Evolutionary conservation across 176 grass and related monocot genomes (phyloP).

Genomic region (Phoenix roebelenii): DNA sequence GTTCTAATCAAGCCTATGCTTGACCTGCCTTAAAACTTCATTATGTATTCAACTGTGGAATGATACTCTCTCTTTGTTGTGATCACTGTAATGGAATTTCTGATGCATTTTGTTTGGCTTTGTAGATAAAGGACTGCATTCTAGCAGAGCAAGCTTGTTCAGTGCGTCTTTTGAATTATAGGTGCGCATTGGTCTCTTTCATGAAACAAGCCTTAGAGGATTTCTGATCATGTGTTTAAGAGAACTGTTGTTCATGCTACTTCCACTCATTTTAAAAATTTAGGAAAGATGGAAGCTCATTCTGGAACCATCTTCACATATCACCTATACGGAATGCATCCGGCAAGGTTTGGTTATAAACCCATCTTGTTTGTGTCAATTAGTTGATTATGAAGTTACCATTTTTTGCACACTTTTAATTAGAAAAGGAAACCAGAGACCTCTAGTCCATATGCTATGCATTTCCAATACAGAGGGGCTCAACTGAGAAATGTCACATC

Average conservation of each 20-base stretch:
- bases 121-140: slow-evolving; percentile 75
- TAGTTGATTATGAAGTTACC: too few relatives aligned
- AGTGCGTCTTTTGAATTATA: slow-evolving; percentile 71
- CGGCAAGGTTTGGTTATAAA: slow-evolving; percentile 42
- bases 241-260: slow-evolving; percentile 9
- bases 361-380: too few relatives aligned
- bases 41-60: too few relatives aligned
- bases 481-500: too few relatives aligned
- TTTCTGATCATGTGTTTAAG: too few relatives aligned
- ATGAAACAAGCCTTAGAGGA: too few relatives aligned
- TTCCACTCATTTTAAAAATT: slow-evolving; percentile 14
- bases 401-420: too few relatives aligned
- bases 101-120: background rate
- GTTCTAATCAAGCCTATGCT: background rate
- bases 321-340: slow-evolving; percentile 83
- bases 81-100: background rate
- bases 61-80: background rate
- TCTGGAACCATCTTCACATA: slow-evolving; percentile 70
- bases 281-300: slow-evolving; percentile 85
- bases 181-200: slow-evolving; percentile 21
- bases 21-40: too few relatives aligned
- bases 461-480: too few relatives aligned
- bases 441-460: too few relatives aligned
- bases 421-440: too few relatives aligned
- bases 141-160: slow-evolving; percentile 51